Percentiles rank a stretch among this genome's conserved stretches.
Conservation (phyloP, 2,329 filamentous ascomycete genomes). For the Aspergillus costaricaensis region DNA sequence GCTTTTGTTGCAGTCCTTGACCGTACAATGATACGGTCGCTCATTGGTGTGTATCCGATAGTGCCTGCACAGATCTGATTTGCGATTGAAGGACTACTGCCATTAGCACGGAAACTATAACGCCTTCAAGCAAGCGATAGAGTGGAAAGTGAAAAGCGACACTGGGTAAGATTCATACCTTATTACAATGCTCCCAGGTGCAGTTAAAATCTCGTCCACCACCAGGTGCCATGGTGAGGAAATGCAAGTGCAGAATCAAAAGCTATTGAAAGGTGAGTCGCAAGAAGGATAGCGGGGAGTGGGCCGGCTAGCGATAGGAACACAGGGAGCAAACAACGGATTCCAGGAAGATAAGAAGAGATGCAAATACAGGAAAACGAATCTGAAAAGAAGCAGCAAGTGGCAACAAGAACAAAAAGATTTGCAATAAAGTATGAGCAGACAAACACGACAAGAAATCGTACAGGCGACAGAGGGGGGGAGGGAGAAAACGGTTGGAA, state of each 20-base stretch:
- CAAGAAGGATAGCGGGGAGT: not conserved
- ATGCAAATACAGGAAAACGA: not conserved
- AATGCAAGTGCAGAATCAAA: not conserved
- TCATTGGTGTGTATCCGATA: slow-evolving; percentile 53
- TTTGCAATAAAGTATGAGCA: not conserved
- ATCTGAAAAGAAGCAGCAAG: not conserved
- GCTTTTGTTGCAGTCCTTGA: slow-evolving; percentile 49
- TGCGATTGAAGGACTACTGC: slow-evolving; percentile 50
- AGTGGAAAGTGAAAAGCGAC: not conserved
- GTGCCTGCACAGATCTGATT: slow-evolving; percentile 50
- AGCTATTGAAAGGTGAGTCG: slow-evolving; percentile 1
- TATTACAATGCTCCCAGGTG: slow-evolving; percentile 46
- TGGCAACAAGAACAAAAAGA: not conserved
- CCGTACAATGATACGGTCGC: slow-evolving; percentile 49
- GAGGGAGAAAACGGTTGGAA: slow-evolving; percentile 6
- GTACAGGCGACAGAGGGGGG: slow-evolving; percentile 15
- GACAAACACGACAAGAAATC: slow-evolving; percentile 16
- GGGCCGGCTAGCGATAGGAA: not conserved
- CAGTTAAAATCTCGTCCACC: slow-evolving; percentile 48
- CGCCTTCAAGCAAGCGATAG: not conserved
- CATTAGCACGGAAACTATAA: slow-evolving; percentile 4
- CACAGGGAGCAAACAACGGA: not conserved
- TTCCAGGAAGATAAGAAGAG: not conserved
- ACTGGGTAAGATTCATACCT: slow-evolving; percentile 35
- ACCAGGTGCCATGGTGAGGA: slow-evolving; percentile 40